Evolutionary conservation across 2,329 filamentous ascomycete genomes (phyloP).

Genomic region (Botrytis cinerea): DNA sequence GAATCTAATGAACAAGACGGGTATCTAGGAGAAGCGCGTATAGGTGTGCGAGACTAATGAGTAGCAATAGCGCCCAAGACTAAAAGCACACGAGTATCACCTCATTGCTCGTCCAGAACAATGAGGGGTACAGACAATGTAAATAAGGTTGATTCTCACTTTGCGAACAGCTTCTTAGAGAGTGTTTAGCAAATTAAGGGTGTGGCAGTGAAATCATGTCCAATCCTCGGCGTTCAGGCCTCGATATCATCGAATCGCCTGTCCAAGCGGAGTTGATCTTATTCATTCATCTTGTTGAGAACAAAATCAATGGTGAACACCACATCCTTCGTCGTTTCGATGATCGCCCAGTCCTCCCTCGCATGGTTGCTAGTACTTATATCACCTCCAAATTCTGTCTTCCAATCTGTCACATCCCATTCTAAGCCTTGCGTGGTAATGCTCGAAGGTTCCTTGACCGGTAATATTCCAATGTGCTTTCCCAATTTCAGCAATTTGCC

Average conservation of each 20-base stretch:
- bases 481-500: constrained; percentile 44
- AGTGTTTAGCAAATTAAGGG: neutral
- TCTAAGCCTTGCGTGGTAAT: constrained; percentile 81
- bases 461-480: constrained; percentile 83
- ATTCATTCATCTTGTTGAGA: constrained; percentile 5
- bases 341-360: constrained; percentile 57
- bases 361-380: constrained; percentile 84
- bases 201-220: neutral
- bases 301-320: constrained; percentile 71
- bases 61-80: neutral
- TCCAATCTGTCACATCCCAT: constrained; percentile 88
- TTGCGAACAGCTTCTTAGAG: too few relatives aligned
- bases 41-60: neutral
- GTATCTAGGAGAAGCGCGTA: neutral
- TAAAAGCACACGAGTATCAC: neutral
- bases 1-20: neutral
- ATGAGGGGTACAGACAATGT: neutral
- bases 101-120: neutral
- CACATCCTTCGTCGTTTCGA: constrained; percentile 64
- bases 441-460: constrained; percentile 73
- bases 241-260: neutral
- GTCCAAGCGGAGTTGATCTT: neutral
- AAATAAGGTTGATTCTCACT: neutral
- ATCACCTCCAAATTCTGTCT: constrained; percentile 71
- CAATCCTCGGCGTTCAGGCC: neutral